A percentile compares a stretch with the other conserved stretches of the same genome.
Conservation (phyloP, 208 protist species). For the Blechomonas ayalai region DNA sequence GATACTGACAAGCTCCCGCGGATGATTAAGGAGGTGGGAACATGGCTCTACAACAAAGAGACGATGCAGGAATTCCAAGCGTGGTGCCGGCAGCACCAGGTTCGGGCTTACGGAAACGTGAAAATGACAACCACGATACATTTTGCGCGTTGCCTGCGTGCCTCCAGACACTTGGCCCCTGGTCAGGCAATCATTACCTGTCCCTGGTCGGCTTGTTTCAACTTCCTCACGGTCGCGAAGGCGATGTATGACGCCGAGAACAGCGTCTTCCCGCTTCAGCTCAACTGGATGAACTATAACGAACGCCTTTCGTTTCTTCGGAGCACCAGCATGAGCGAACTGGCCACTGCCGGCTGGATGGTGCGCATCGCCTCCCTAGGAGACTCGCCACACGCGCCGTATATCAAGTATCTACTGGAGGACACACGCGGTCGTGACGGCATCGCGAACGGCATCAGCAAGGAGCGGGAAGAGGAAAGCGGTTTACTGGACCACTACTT, state of each 20-base stretch:
- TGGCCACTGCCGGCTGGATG: conserved; percentile 75
- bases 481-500: conserved; percentile 70
- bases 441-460: conserved; percentile 61
- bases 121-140: conserved; percentile 58
- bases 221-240: conserved; percentile 58
- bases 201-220: conserved; percentile 61
- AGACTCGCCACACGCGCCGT: conserved; percentile 62
- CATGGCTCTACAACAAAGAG: conserved; percentile 73
- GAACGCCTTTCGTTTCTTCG: conserved; percentile 47
- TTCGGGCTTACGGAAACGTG: conserved; percentile 67
- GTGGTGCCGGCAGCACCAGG: conserved; percentile 59
- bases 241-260: conserved; percentile 48
- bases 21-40: conserved; percentile 65
- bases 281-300: conserved; percentile 89
- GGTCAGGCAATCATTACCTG: conserved; percentile 75
- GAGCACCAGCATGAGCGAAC: conserved; percentile 42
- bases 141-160: conserved; percentile 68
- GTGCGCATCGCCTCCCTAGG: conserved; percentile 62
- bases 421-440: conserved; percentile 81
- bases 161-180: conserved; percentile 30
- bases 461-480: conserved; percentile 67
- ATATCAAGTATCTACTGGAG: conserved; percentile 72
- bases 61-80: conserved; percentile 55
- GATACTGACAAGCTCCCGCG: conserved; percentile 50
- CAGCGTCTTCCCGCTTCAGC: conserved; percentile 52